Evolutionary conservation across 1,284 basidiomycete species (phyloP).

Genomic region (Ustilago crameri): DNA sequence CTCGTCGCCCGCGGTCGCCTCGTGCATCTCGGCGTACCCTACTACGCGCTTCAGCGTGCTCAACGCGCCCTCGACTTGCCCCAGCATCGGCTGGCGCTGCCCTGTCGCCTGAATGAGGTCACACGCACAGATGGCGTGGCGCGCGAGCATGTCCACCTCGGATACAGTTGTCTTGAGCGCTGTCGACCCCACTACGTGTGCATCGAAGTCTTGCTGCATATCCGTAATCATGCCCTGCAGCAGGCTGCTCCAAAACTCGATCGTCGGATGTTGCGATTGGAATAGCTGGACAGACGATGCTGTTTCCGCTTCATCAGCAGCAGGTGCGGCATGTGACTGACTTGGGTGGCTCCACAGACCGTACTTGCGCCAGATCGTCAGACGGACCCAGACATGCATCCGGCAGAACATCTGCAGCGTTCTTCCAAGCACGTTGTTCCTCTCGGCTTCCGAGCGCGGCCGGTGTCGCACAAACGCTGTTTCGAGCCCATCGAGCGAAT

Average conservation of each 20-base stretch:
- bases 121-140: constrained; percentile 23
- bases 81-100: constrained; percentile 5
- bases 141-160: constrained; percentile 34
- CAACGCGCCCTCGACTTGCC: constrained; percentile 16
- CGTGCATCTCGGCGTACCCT: constrained; percentile 14
- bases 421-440: constrained; percentile 32
- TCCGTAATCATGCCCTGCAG: constrained; percentile 24
- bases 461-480: constrained; percentile 38
- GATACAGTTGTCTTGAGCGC: constrained; percentile 13
- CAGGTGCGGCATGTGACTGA: neutral
- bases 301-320: neutral
- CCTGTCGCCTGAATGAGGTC: constrained; percentile 26
- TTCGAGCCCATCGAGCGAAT: constrained; percentile 33
- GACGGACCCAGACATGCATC: constrained; percentile 49
- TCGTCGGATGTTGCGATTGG: constrained; percentile 33
- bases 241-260: constrained; percentile 41
- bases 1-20: neutral
- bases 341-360: constrained; percentile 21
- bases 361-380: constrained; percentile 49
- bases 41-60: constrained; percentile 30
- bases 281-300: constrained; percentile 7
- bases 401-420: constrained; percentile 52
- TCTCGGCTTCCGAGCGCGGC: constrained; percentile 29
- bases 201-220: constrained; percentile 39
- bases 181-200: constrained; percentile 24